A percentile compares a stretch with the other conserved stretches of the same genome.
Evolutionary conservation across 1,284 basidiomycete species (phyloP).

Genomic region (Hypsizygus ulmarius): DNA sequence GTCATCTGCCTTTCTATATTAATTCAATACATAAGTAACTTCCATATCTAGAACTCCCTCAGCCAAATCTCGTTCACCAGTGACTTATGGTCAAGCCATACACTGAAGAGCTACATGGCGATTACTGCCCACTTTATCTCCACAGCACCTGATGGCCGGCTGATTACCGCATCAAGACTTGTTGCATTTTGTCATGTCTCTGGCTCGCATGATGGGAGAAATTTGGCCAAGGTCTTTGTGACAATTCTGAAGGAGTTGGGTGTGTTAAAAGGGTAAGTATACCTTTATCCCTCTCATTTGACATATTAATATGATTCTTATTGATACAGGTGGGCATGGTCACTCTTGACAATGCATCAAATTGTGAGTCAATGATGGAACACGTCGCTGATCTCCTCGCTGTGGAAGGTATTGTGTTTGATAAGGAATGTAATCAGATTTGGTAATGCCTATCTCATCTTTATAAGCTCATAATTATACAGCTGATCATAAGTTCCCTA

Average conservation of each 20-base stretch:
- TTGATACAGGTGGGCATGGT: constrained; percentile 12
- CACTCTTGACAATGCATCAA: constrained; percentile 21
- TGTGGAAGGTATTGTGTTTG: constrained; percentile 18
- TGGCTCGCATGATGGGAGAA: constrained; percentile 13
- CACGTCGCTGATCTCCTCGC: constrained; percentile 13
- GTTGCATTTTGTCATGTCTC: constrained; percentile 23
- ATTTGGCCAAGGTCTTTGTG: constrained; percentile 14
- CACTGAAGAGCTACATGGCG: constrained; percentile 24
- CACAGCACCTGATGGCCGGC: constrained; percentile 5
- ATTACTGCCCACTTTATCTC: constrained; percentile 26
- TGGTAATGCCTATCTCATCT: constrained; percentile 5
- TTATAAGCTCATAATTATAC: too few relatives aligned
- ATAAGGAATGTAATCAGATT: constrained; percentile 18
- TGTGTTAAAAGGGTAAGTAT: constrained; percentile 10
- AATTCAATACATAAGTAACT: too few relatives aligned
- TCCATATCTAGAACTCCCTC: constrained; percentile 19
- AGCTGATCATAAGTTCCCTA: too few relatives aligned
- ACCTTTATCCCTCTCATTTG: neutral
- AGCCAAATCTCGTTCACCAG: constrained; percentile 26
- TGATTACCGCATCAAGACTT: constrained; percentile 11
- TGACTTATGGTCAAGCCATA: constrained; percentile 26
- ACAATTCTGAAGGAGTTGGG: constrained; percentile 14
- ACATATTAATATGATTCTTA: neutral
- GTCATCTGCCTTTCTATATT: too few relatives aligned
- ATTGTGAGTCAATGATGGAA: constrained; percentile 24